Percentiles rank a stretch among this genome's conserved stretches.
These are phyloP conservation scores for Fallopia convolvulus DNA, from an alignment of 148 eudicot species.

Conservation along the genomic window DNA sequence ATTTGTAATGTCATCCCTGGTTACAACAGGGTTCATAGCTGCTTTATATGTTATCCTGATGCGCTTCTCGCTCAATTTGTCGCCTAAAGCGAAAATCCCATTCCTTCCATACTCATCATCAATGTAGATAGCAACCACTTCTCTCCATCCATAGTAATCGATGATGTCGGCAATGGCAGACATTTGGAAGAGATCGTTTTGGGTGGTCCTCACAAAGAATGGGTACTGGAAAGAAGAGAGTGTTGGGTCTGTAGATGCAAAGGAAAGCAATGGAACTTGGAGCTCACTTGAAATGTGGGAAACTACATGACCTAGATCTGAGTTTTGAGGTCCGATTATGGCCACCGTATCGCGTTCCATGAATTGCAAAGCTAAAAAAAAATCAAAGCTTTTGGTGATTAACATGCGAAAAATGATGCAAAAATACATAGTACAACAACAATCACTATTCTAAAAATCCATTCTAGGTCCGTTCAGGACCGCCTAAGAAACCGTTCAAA, in stretches of 20 bases:
- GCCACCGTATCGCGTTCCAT: constrained; percentile 55
- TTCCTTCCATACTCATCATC: constrained; percentile 66
- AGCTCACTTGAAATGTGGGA: constrained; percentile 41
- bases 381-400: neutral
- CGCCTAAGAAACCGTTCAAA: no score
- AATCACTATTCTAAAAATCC: no score
- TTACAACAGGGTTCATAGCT: constrained; percentile 27
- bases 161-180: constrained; percentile 49
- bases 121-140: constrained; percentile 40
- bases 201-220: constrained; percentile 36
- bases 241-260: constrained; percentile 50
- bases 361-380: constrained; percentile 47
- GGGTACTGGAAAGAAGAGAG: constrained; percentile 45
- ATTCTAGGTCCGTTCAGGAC: no score
- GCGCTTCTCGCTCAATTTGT: constrained; percentile 27
- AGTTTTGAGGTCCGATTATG: constrained; percentile 58
- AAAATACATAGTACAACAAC: neutral
- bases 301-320: constrained; percentile 41
- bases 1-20: constrained; percentile 28
- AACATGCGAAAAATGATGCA: neutral
- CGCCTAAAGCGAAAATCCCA: constrained; percentile 37
- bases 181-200: constrained; percentile 49
- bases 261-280: constrained; percentile 51
- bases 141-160: constrained; percentile 39
- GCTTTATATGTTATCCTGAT: constrained; percentile 43